Conservation (phyloP, 345 rosid species). For the Geranium rotundifolium region DNA sequence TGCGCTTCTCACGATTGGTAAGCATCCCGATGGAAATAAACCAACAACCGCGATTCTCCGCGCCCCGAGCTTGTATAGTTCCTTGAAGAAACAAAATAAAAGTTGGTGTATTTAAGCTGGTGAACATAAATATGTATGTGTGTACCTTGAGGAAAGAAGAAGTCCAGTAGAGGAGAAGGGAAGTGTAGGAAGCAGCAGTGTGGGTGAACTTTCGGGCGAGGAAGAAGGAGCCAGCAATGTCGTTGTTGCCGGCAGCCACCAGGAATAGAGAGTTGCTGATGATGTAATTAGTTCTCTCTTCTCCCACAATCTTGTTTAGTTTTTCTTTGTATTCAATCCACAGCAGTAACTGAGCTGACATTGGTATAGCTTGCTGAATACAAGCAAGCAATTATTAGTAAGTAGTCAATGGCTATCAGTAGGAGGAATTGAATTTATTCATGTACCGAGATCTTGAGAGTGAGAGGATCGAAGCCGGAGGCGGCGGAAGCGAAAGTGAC, state of each 20-base stretch:
- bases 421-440: too few species aligned
- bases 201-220: conserved; percentile 28
- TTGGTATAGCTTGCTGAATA: conserved; percentile 30
- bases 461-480: conserved; percentile 23
- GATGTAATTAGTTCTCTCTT: conserved; percentile 29
- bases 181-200: conserved; percentile 6
- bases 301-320: conserved; percentile 33
- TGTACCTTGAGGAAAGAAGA: conserved; percentile 35
- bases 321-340: conserved; percentile 41
- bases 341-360: conserved; percentile 28
- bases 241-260: conserved; percentile 43
- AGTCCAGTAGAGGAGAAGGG: conserved; percentile 27
- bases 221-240: conserved; percentile 51
- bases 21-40: conserved; percentile 32
- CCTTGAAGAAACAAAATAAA: conserved; percentile 7
- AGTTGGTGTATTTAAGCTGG: too few species aligned
- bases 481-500: conserved; percentile 33
- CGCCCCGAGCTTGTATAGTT: conserved; percentile 26
- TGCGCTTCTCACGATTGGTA: conserved; percentile 26
- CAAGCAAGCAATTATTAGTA: neutral
- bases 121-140: neutral
- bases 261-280: conserved; percentile 30
- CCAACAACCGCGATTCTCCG: conserved; percentile 30
- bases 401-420: too few species aligned
- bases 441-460: neutral